phyloP scores from a whole-genome alignment of 768 basidiomycete species.

The Mycena indigotica region DNA sequence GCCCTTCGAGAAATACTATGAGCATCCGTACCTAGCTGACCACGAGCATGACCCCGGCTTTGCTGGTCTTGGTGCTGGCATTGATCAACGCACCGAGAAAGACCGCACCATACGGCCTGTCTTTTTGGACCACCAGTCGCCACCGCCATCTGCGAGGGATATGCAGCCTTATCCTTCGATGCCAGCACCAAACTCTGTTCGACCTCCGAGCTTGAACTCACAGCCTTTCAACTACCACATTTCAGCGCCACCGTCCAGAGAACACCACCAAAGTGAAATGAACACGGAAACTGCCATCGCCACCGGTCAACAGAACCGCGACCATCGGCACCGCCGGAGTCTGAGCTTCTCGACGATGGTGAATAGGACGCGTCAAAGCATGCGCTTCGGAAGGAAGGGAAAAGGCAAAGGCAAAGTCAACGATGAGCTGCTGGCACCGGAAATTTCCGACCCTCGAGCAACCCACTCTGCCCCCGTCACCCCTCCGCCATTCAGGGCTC shows the following conservation, averaged over 20 bases:
- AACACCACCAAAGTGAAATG: background rate
- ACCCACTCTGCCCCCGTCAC: slow-evolving; percentile 14
- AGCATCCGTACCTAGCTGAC: slow-evolving; percentile 14
- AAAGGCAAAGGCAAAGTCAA: slow-evolving; percentile 2
- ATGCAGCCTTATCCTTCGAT: background rate
- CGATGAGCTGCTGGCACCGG: background rate
- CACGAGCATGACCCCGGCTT: slow-evolving; percentile 18
- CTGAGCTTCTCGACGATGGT: background rate
- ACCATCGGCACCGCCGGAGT: slow-evolving; percentile 8
- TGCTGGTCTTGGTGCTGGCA: slow-evolving; percentile 19
- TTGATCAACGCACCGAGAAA: slow-evolving; percentile 10
- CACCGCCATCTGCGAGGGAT: background rate
- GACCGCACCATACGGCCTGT: slow-evolving; percentile 3
- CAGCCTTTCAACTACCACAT: background rate
- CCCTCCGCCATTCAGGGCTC: background rate
- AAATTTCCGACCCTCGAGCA: slow-evolving; percentile 1
- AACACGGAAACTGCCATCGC: too few species aligned
- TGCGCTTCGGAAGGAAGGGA: slow-evolving; percentile 3
- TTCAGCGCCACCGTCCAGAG: background rate
- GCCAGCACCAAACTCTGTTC: background rate
- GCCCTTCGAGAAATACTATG: slow-evolving; percentile 20
- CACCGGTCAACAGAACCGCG: background rate
- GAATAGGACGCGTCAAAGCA: slow-evolving; percentile 2
- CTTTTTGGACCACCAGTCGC: background rate
- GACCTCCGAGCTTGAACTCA: background rate